A percentile compares a stretch with the other conserved stretches of the same genome.
Evolutionary conservation across 257 asterid genomes (phyloP).

Genomic region (Ballota nigra): DNA sequence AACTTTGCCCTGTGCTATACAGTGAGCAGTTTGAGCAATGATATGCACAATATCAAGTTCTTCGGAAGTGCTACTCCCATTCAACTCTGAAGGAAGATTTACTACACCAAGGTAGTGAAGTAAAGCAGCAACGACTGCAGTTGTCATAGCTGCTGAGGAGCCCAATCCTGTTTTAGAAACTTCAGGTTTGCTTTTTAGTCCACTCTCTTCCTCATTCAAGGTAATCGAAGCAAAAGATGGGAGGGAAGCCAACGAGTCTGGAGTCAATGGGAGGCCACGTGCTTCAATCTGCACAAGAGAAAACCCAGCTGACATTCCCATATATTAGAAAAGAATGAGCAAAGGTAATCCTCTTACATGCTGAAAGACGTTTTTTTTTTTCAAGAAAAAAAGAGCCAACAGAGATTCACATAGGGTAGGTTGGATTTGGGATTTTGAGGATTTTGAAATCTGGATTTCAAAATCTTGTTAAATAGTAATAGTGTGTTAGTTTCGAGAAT

Average conservation of each 20-base stretch:
- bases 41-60: conserved; percentile 79
- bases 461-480: not conserved
- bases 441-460: not conserved
- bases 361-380: not conserved
- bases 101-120: conserved; percentile 89
- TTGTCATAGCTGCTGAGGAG: conserved; percentile 99
- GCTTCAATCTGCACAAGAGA: conserved; percentile 72
- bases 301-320: conserved; percentile 13
- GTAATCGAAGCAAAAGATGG: conserved; percentile 89
- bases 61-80: conserved; percentile 26
- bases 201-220: conserved; percentile 72
- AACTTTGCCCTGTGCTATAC: conserved; percentile 97
- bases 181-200: conserved; percentile 77
- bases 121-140: conserved; percentile 92
- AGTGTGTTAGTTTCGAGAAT: not conserved
- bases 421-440: not conserved
- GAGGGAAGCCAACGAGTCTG: conserved; percentile 87
- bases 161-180: conserved; percentile 99
- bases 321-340: not conserved
- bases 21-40: conserved; percentile 97
- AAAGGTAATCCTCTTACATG: conserved; percentile 13
- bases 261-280: conserved; percentile 76
- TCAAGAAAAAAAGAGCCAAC: not conserved
- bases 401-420: not conserved
- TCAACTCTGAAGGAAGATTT: conserved; percentile 53